Evolutionary conservation across 768 basidiomycete species (phyloP).

Genomic region (Suillus alpinus): DNA sequence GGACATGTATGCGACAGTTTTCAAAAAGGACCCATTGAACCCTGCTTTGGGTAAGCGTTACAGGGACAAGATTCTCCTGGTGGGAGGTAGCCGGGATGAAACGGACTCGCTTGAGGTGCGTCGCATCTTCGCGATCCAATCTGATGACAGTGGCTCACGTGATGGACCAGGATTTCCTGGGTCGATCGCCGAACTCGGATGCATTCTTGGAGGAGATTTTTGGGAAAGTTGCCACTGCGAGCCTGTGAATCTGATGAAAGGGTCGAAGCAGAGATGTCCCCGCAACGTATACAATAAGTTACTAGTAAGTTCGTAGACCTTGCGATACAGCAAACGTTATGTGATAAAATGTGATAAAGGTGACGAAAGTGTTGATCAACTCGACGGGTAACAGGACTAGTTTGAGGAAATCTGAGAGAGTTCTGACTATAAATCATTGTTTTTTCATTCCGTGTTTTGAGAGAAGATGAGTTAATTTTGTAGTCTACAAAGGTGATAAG

Average conservation of each 20-base stretch:
- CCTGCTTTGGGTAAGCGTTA: constrained; percentile 65
- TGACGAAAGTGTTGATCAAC: no score
- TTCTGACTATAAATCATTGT: no score
- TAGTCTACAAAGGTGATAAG: no score
- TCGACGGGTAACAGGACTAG: no score
- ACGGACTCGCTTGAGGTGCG: constrained; percentile 69
- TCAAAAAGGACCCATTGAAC: constrained; percentile 75
- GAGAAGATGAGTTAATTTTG: no score
- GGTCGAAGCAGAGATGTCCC: no score
- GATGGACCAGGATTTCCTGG: constrained; percentile 64
- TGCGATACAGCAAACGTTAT: no score
- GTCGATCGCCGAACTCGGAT: constrained; percentile 68
- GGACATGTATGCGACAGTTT: constrained; percentile 72
- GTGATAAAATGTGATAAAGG: no score
- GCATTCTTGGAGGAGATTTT: constrained; percentile 73
- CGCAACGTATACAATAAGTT: neutral
- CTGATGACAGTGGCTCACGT: neutral
- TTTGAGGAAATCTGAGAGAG: no score
- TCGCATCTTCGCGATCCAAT: neutral
- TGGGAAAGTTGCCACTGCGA: constrained; percentile 39
- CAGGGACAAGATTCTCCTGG: constrained; percentile 69
- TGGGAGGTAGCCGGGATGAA: constrained; percentile 80
- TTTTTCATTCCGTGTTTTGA: no score
- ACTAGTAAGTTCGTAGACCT: no score
- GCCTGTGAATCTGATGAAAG: constrained; percentile 21